Percentiles rank a stretch among this genome's conserved stretches.
phyloP scores from a whole-genome alignment of 2,329 filamentous ascomycete genomes.

The Ophiostoma montium region DNA sequence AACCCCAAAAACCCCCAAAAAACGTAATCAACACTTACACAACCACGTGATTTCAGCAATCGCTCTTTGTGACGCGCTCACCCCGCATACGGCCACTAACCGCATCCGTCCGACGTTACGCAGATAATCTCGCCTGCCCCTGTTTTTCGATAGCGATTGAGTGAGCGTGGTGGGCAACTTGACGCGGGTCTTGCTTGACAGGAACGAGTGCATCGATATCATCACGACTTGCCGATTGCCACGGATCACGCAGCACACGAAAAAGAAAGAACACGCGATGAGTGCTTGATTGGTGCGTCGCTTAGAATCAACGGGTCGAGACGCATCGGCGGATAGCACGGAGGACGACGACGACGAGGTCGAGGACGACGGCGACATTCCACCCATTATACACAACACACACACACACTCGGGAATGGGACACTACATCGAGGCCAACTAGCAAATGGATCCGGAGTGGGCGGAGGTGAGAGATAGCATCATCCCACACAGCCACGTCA shows the following conservation, averaged over 20 bases:
- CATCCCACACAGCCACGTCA: no score
- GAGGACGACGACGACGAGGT: background rate
- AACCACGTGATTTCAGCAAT: background rate
- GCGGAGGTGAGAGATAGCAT: slow-evolving; percentile 13
- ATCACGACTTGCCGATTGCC: background rate
- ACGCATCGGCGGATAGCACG: background rate
- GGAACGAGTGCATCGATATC: background rate
- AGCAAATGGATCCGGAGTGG: slow-evolving; percentile 15
- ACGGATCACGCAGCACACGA: background rate
- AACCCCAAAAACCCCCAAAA: background rate
- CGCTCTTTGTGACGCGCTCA: background rate
- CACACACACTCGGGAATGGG: slow-evolving; percentile 8
- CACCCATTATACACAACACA: background rate
- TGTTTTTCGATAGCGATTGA: slow-evolving; percentile 4
- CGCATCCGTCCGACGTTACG: background rate
- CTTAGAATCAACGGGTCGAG: no score
- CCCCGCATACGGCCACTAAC: background rate
- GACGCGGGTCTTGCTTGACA: background rate
- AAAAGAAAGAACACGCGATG: background rate
- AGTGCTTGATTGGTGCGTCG: no score
- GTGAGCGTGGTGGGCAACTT: background rate
- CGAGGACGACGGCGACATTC: background rate
- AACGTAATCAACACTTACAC: background rate
- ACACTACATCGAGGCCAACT: slow-evolving; percentile 1
- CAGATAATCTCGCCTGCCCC: background rate